Evolutionary conservation across 192 early-diverging fungal genomes (phyloP).

Genomic region (Podila epicladia): DNA sequence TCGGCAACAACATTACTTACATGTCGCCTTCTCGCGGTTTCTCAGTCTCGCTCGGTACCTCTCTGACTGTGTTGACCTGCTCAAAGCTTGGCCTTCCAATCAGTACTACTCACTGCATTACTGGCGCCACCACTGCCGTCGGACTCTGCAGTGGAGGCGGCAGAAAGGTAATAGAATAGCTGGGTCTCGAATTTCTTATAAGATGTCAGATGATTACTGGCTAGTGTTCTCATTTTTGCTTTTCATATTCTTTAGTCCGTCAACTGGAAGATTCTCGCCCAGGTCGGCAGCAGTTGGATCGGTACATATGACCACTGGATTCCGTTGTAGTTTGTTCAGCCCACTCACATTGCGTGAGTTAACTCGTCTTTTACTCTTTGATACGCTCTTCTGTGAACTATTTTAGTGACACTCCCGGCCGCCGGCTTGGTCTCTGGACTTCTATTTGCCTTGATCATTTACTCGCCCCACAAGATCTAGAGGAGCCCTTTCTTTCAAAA

Average conservation of each 20-base stretch:
- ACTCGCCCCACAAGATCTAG: constrained; percentile 53
- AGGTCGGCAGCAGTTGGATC: constrained; percentile 77
- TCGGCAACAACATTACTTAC: constrained; percentile 89
- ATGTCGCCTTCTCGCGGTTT: constrained; percentile 87
- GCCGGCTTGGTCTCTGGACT: constrained; percentile 74
- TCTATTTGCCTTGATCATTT: constrained; percentile 69
- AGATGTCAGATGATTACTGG: neutral
- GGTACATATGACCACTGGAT: neutral
- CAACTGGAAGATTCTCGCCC: constrained; percentile 80
- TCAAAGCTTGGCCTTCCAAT: constrained; percentile 85
- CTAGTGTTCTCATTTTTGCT: neutral
- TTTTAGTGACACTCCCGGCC: constrained; percentile 70
- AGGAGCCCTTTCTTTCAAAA: neutral
- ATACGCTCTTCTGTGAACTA: neutral
- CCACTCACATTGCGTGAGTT: neutral
- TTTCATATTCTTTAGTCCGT: constrained; percentile 53
- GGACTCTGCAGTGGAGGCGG: constrained; percentile 75
- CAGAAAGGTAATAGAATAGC: neutral
- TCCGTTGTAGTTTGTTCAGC: neutral
- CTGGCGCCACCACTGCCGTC: constrained; percentile 78
- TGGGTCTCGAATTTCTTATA: neutral
- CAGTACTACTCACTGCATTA: constrained; percentile 92
- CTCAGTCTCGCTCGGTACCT: constrained; percentile 80
- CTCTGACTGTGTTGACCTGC: constrained; percentile 83
- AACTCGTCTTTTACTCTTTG: neutral